Base-by-base conservation (phyloP, 441 rosid genomes). In the Bruguiera hainesii region DNA sequence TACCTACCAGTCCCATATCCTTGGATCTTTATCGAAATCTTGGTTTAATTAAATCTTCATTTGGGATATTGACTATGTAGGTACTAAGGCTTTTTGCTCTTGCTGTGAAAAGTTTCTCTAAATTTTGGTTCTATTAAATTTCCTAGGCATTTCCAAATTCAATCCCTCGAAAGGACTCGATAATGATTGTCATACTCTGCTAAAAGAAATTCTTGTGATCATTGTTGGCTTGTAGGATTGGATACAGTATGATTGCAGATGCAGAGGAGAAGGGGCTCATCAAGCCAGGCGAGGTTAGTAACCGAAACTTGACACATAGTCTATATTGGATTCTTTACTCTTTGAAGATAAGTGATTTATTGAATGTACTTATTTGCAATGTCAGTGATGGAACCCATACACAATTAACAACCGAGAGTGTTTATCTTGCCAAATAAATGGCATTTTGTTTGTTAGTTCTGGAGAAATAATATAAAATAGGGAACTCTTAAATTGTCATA, bases 261-360 rank as follows among this genome's bases (percentile, higher is more conserved):
- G 90, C 88, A 57, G 89, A 87, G 73, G 85, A 77, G 79, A 71
- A 83, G 73, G 88, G 85, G 53, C 81, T 80, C 42, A 82, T 82
- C 30, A 75, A 11, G 55, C 81, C 87, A 0, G 83, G 83, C 1
- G 82, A 80, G 88, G 88, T 84, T 71, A 70, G 88, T 80, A 26
- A 65, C 59, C 50, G 25, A 31, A 56, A 39, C 55, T 65, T 53
- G 57, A 53, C 15, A 7, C 5, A 21, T 13, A 7, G 48, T 18
- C 48, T 42, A 13, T 11, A 42, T 11, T 42, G 4, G 18, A 37
- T 37, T 37, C 15, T 37, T 37, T 10, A 42, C 16, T 13, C 48
- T 11, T 42, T 42, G 48, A 42, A 42, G 48, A 42, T 11, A 3
- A 42, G 48, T 42, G 1, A 4, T 11, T 18, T 42, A 9, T 33